These are phyloP conservation scores for Ilyonectria sp. DNA, from an alignment of 2,329 filamentous ascomycete genomes.

Conservation along the genomic window DNA sequence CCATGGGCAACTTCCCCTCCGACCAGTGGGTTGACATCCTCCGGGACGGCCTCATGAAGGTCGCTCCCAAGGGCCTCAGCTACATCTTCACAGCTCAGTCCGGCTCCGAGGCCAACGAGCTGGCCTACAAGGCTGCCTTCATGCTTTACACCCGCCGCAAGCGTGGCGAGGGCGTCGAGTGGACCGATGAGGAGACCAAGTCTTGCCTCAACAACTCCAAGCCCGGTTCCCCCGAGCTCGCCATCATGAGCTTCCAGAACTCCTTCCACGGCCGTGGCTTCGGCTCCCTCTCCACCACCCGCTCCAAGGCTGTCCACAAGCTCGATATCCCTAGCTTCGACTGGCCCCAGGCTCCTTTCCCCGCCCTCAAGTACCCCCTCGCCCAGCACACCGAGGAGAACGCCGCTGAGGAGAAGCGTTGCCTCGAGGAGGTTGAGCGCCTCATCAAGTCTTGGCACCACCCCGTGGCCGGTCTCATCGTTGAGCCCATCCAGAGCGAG, in stretches of 20 bases:
- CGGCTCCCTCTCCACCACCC: slow-evolving; percentile 82
- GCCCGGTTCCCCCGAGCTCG: slow-evolving; percentile 81
- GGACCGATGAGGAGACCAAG: slow-evolving; percentile 77
- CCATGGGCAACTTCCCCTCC: slow-evolving; percentile 85
- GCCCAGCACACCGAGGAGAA: slow-evolving; percentile 80
- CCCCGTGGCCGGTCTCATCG: slow-evolving; percentile 80
- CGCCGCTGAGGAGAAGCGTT: slow-evolving; percentile 78
- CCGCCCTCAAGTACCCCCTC: slow-evolving; percentile 82
- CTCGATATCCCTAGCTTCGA: slow-evolving; percentile 90
- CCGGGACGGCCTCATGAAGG: slow-evolving; percentile 78
- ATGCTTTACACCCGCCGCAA: slow-evolving; percentile 83
- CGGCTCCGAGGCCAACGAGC: slow-evolving; percentile 87
- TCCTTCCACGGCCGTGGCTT: slow-evolving; percentile 88
- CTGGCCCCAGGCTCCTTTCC: slow-evolving; percentile 89
- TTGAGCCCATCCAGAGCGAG: slow-evolving; percentile 88
- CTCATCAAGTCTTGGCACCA: slow-evolving; percentile 77
- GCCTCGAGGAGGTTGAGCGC: slow-evolving; percentile 80
- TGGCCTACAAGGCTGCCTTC: slow-evolving; percentile 89
- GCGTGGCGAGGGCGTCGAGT: slow-evolving; percentile 79
- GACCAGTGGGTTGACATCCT: slow-evolving; percentile 82
- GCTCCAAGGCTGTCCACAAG: slow-evolving; percentile 88
- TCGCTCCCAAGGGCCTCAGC: slow-evolving; percentile 81
- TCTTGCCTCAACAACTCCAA: slow-evolving; percentile 80
- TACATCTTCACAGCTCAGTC: slow-evolving; percentile 87
- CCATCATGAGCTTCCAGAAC: slow-evolving; percentile 84